These are phyloP conservation scores for Phytophthora quininea DNA, from an alignment of 352 stramenopile species.

Conservation along the genomic window DNA sequence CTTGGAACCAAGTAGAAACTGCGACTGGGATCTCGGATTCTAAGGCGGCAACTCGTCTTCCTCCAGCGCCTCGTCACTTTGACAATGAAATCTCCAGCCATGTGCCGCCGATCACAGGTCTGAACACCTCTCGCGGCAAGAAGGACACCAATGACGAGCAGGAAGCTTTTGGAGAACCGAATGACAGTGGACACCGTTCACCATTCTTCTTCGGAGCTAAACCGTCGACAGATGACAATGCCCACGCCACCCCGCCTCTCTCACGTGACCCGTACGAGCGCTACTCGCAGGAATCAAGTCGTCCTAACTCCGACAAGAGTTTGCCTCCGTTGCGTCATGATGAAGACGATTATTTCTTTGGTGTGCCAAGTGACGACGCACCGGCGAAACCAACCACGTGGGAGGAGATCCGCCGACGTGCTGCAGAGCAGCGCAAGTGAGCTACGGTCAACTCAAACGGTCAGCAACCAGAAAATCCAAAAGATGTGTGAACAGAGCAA, in stretches of 20 bases:
- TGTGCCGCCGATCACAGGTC: constrained; percentile 31
- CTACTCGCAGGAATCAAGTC: constrained; percentile 19
- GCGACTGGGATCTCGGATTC: constrained; percentile 9
- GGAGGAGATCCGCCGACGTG: constrained; percentile 77
- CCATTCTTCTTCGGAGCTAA: constrained; percentile 60
- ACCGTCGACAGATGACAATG: constrained; percentile 18
- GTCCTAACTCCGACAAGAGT: constrained; percentile 18
- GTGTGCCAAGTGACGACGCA: constrained; percentile 28
- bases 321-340: constrained; percentile 34
- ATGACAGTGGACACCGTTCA: constrained; percentile 24
- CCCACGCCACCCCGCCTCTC: constrained; percentile 28
- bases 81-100: constrained; percentile 24
- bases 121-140: constrained; percentile 25
- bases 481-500: constrained; percentile 11
- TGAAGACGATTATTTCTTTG: constrained; percentile 64
- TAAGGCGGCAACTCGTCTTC: constrained; percentile 15
- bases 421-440: constrained; percentile 59
- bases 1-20: constrained; percentile 46
- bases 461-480: constrained; percentile 3
- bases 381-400: constrained; percentile 62
- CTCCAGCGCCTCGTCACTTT: constrained; percentile 13
- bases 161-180: constrained; percentile 29
- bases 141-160: constrained; percentile 19
- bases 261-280: constrained; percentile 51
- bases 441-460: neutral